Evolutionary conservation across 305 asterid species (phyloP).

Genomic region (Fraxinus nigra): DNA sequence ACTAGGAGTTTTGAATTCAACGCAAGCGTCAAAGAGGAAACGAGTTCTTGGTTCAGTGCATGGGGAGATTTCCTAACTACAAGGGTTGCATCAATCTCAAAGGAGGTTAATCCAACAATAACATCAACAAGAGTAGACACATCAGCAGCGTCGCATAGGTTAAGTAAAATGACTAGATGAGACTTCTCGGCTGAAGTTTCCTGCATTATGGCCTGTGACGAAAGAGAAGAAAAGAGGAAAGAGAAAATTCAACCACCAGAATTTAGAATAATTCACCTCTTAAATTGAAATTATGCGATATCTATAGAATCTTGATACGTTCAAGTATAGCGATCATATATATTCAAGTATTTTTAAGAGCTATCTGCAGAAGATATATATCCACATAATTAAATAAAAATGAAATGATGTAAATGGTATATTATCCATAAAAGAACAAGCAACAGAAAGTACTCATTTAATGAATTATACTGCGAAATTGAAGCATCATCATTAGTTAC

Average conservation of each 20-base stretch:
- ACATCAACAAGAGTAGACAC: constrained; percentile 23
- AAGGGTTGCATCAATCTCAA: constrained; percentile 20
- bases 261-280: background rate
- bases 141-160: constrained; percentile 27
- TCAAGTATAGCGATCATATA: background rate
- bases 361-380: background rate
- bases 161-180: constrained; percentile 24
- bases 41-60: constrained; percentile 26
- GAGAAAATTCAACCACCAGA: background rate
- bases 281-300: background rate
- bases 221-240: background rate
- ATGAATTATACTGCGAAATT: background rate
- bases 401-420: background rate
- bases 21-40: constrained; percentile 22
- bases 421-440: background rate
- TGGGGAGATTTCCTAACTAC: constrained; percentile 13
- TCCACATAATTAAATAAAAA: background rate
- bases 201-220: constrained; percentile 25
- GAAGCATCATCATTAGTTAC: background rate
- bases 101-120: constrained; percentile 9
- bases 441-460: background rate
- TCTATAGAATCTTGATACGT: background rate
- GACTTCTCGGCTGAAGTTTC: constrained; percentile 13
- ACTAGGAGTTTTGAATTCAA: constrained; percentile 25
- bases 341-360: background rate